Percentiles rank a stretch among this genome's conserved stretches.
phyloP scores from a whole-genome alignment of 108 stramenopile genomes.

The Mayamaea pseudoterrestris region DNA sequence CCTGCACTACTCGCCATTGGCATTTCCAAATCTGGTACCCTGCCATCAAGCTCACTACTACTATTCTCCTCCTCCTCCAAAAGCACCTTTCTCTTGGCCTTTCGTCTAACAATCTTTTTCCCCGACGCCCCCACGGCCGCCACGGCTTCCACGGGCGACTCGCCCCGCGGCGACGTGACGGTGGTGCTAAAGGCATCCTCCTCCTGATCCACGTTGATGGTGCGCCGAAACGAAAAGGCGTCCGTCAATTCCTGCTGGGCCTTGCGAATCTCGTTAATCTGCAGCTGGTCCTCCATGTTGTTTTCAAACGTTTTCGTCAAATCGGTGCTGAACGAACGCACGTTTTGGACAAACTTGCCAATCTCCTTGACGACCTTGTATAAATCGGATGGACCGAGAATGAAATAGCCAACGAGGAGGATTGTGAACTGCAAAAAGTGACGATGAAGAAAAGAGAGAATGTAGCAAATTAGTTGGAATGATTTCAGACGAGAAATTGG shows the following conservation, averaged over 20 bases:
- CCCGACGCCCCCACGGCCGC: conserved; percentile 2
- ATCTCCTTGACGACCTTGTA: conserved; percentile 82
- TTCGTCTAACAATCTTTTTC: conserved; percentile 6
- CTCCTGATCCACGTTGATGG: conserved; percentile 68
- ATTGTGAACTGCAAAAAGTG: conserved; percentile 36
- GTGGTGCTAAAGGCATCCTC: conserved; percentile 8
- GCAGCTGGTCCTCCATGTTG: conserved; percentile 73
- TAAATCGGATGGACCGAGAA: conserved; percentile 76
- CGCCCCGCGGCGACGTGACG: conserved; percentile 13
- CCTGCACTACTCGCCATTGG: not conserved
- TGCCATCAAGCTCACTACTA: too few species aligned
- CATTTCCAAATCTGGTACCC: conserved; percentile 18
- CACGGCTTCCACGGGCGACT: conserved; percentile 1
- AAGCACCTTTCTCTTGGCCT: conserved; percentile 12
- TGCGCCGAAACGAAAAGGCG: conserved; percentile 78
- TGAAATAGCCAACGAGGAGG: conserved; percentile 78
- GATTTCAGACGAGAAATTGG: not conserved
- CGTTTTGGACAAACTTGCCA: conserved; percentile 75
- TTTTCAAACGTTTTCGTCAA: conserved; percentile 57
- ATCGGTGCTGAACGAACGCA: conserved; percentile 54
- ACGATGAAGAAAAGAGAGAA: not conserved
- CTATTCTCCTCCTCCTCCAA: conserved; percentile 2
- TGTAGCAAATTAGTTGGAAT: conserved; percentile 2
- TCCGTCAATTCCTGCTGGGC: conserved; percentile 70
- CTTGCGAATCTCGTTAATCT: conserved; percentile 71